These are phyloP conservation scores for Juglanconis sp. DNA, from an alignment of 2,329 filamentous ascomycete genomes.

Conservation along the genomic window DNA sequence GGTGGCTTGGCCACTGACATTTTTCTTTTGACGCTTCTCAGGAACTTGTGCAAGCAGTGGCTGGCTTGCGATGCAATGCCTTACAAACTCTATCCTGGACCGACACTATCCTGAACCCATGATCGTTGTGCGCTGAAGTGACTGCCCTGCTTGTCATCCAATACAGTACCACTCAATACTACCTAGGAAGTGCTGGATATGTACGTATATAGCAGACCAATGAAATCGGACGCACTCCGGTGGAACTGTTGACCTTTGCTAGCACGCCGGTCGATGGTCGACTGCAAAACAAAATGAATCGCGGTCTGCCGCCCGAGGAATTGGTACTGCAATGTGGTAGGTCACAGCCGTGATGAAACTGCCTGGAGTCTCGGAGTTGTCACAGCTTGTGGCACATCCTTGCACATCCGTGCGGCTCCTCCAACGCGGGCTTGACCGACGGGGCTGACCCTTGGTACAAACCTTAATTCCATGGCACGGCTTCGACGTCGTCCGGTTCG, in stretches of 20 bases:
- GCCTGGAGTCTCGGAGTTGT: conserved; percentile 17
- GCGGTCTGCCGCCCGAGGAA: too few species aligned
- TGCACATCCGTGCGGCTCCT: conserved; percentile 15
- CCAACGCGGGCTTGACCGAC: background rate
- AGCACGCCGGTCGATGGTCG: too few species aligned
- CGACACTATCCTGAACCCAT: too few species aligned
- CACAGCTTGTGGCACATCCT: conserved; percentile 15
- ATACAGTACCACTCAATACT: too few species aligned
- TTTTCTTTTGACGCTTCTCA: background rate
- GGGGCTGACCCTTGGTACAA: conserved; percentile 17
- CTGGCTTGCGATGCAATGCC: background rate
- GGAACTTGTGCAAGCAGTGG: background rate
- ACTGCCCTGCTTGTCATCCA: too few species aligned
- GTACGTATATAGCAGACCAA: too few species aligned
- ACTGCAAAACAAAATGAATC: too few species aligned
- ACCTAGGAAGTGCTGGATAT: too few species aligned
- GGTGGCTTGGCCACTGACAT: background rate
- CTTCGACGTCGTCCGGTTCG: conserved; percentile 23
- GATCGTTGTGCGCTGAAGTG: too few species aligned
- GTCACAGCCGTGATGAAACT: conserved; percentile 12
- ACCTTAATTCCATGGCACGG: conserved; percentile 30
- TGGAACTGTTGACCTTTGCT: too few species aligned
- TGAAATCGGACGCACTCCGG: too few species aligned
- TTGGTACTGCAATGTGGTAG: background rate
- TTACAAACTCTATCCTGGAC: too few species aligned